A percentile compares a stretch with the other conserved stretches of the same genome.
These are phyloP conservation scores for Bifiguratus adelaidae DNA, from an alignment of 192 early-diverging fungal species.

Conservation along the genomic window DNA sequence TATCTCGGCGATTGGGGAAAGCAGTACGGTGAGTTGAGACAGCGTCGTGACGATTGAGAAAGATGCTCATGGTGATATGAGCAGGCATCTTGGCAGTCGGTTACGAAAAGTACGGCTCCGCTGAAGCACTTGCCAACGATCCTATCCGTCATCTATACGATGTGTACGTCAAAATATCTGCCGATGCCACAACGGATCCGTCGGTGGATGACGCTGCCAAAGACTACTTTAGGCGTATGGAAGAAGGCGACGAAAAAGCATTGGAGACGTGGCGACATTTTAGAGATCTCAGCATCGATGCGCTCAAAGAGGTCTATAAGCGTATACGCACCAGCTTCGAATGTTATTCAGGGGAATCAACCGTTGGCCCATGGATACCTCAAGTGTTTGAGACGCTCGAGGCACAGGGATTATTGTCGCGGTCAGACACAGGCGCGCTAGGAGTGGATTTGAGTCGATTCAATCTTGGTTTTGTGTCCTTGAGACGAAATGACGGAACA, in stretches of 20 bases:
- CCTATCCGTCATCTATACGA: constrained; percentile 85
- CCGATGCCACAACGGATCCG: constrained; percentile 45
- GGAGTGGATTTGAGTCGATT: constrained; percentile 64
- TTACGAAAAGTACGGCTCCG: constrained; percentile 65
- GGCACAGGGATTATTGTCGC: constrained; percentile 45
- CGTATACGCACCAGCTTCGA: constrained; percentile 80
- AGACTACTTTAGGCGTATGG: constrained; percentile 84
- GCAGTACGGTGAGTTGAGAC: constrained; percentile 67
- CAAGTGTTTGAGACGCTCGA: constrained; percentile 54
- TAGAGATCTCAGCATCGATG: constrained; percentile 72
- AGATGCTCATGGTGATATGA: neutral
- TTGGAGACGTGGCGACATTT: constrained; percentile 74
- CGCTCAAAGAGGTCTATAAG: constrained; percentile 72
- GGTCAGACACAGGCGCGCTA: constrained; percentile 62
- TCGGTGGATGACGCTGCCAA: constrained; percentile 66
- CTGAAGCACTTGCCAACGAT: constrained; percentile 53
- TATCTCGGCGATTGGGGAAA: constrained; percentile 99
- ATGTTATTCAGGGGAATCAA: constrained; percentile 84
- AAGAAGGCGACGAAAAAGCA: constrained; percentile 58
- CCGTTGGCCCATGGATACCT: constrained; percentile 56
- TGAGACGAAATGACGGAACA: constrained; percentile 76
- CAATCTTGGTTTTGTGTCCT: constrained; percentile 63
- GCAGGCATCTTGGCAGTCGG: constrained; percentile 81
- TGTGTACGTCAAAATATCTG: constrained; percentile 81
- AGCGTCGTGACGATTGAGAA: neutral